A percentile compares a stretch with the other conserved stretches of the same genome.
phyloP scores from a whole-genome alignment of 371 early-diverging fungal genomes.

The Mucor indicus region DNA sequence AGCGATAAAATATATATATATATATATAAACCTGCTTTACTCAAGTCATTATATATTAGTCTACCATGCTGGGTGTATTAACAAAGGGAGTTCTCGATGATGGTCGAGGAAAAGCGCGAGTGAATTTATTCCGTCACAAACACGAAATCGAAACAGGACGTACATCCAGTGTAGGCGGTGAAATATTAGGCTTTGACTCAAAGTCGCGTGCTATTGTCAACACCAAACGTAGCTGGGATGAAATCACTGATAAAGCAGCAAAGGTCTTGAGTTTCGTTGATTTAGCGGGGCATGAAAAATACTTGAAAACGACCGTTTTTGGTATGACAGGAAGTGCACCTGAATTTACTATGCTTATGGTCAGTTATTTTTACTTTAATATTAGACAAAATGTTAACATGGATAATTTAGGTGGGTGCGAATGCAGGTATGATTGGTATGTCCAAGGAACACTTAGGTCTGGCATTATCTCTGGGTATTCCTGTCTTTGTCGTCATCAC shows the following conservation, averaged over 20 bases:
- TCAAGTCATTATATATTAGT: slow-evolving; percentile 56
- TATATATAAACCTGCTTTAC: no score
- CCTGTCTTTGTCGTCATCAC: slow-evolving; percentile 91
- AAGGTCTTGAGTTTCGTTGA: slow-evolving; percentile 89
- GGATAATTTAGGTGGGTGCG: slow-evolving; percentile 57
- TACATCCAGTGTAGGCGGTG: slow-evolving; percentile 89
- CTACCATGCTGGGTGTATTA: slow-evolving; percentile 86
- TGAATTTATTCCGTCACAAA: slow-evolving; percentile 87
- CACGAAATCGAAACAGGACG: slow-evolving; percentile 92
- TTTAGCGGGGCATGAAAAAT: slow-evolving; percentile 92
- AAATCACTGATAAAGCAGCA: slow-evolving; percentile 69
- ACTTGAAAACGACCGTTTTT: slow-evolving; percentile 91
- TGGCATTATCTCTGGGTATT: slow-evolving; percentile 80
- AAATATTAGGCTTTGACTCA: slow-evolving; percentile 85
- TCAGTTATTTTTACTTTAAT: slow-evolving; percentile 6
- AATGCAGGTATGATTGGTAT: slow-evolving; percentile 93
- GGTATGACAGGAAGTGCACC: slow-evolving; percentile 90
- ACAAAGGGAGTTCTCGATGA: slow-evolving; percentile 90
- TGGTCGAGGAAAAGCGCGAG: slow-evolving; percentile 89
- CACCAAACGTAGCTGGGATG: slow-evolving; percentile 70
- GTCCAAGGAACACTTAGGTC: slow-evolving; percentile 92
- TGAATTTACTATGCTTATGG: slow-evolving; percentile 90
- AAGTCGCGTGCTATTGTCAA: slow-evolving; percentile 48
- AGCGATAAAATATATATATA: no score
- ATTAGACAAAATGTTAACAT: background rate